Evolutionary conservation across 306 rosid genomes (phyloP), one percentile per base, ranked within the genome.

Genomic region (Cyclanthera cordifolia): DNA sequence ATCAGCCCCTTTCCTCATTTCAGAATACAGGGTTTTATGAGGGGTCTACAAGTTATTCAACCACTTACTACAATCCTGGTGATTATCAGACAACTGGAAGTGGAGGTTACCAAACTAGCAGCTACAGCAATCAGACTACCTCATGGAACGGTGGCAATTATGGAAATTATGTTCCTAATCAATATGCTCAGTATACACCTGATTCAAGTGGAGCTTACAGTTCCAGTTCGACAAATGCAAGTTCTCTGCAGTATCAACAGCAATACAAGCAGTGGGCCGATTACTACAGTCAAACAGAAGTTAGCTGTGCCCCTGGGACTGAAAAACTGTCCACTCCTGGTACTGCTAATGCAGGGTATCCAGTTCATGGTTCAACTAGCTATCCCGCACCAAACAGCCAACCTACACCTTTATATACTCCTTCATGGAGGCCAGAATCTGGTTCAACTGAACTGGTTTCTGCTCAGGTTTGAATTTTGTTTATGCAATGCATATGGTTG

Each of bases 31-130:
- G 96, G 88, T 94, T 95, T 85, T 88, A 90, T 94, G 95, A 95
- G 88, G 97, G 88, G 84, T 85, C 99, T 63, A 76, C 97, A 86
- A 94, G 86, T 86, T 90, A 94, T 90, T 83, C 99, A 85, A 88
- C 96, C 96, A 90, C 99, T 94, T 94, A 90, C 77, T 94, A 90
- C 99, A 94, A 90, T 94, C 90, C 99, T 90, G 99, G 87, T 94
- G 99, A 94, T 94, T 90, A 90, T 88, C 99, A 94, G 99, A 94
- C 91, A 83, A 79, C 96, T 74, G 96, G 95, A 79, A 90, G 87
- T 74, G 96, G 95, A 79, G 92, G 87, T 76, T 94, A 90, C 74
- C 82, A 84, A 77, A 86, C 83, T 83, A 83, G 84, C 87, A 55
- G 87, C 73, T 94, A 90, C 75, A 82, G 80, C 81, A 87, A 86